Conservation (phyloP, 192 early-diverging fungal species). For the Kappamyces sp. region DNA sequence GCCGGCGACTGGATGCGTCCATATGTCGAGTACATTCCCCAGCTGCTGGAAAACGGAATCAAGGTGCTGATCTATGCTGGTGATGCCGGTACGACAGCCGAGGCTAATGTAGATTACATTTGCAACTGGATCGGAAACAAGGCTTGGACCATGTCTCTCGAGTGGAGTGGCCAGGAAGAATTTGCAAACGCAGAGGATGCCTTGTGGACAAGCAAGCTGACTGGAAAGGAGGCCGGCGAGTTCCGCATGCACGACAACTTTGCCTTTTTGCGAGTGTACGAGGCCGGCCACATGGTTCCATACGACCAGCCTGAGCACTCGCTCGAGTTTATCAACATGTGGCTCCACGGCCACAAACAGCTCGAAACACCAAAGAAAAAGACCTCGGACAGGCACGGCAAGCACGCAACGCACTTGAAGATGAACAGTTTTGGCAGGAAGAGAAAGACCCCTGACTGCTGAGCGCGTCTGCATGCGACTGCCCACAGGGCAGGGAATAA, state of each 20-base stretch:
- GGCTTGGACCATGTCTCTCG: conserved; percentile 33
- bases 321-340: conserved; percentile 26
- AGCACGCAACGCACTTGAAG: too few species aligned
- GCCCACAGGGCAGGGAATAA: too few species aligned
- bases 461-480: too few species aligned
- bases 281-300: conserved; percentile 46
- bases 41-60: conserved; percentile 30
- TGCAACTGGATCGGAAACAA: conserved; percentile 44
- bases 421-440: too few species aligned
- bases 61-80: conserved; percentile 44
- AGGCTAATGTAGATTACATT: conserved; percentile 25
- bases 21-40: conserved; percentile 23
- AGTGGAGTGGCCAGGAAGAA: conserved; percentile 38
- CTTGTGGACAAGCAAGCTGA: conserved; percentile 21
- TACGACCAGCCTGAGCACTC: conserved; percentile 37
- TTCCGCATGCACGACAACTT: conserved; percentile 24
- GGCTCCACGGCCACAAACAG: conserved; percentile 7
- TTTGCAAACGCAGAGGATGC: conserved; percentile 19
- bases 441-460: too few species aligned
- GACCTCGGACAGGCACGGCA: too few species aligned
- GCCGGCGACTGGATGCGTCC: conserved; percentile 46
- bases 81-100: conserved; percentile 21
- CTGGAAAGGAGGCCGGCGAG: conserved; percentile 33
- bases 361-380: too few species aligned
- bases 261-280: conserved; percentile 35